Evolutionary conservation across 2,329 filamentous ascomycete genomes (phyloP).

Genomic region (Phialophora chinensis): DNA sequence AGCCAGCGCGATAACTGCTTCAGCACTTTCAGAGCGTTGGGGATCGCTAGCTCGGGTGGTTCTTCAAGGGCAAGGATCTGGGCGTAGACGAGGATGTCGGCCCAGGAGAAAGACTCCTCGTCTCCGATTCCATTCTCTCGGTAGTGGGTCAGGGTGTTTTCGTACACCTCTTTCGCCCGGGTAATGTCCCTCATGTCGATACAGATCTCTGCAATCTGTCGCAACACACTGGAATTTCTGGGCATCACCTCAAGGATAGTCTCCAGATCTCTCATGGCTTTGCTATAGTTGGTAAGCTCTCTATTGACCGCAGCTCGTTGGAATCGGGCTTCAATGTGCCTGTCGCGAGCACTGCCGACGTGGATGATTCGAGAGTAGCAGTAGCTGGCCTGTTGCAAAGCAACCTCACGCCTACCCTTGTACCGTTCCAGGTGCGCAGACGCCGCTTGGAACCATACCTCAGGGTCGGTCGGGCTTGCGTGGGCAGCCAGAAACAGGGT

Average conservation of each 20-base stretch:
- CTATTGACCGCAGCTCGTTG: slow-evolving; percentile 63
- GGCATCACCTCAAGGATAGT: slow-evolving; percentile 61
- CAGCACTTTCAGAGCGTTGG: slow-evolving; percentile 70
- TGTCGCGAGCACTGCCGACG: slow-evolving; percentile 54
- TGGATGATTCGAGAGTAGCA: slow-evolving; percentile 62
- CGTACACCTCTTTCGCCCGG: slow-evolving; percentile 58
- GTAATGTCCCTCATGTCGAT: slow-evolving; percentile 58
- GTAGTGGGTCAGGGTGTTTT: slow-evolving; percentile 59
- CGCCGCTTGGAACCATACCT: slow-evolving; percentile 64
- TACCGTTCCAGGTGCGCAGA: slow-evolving; percentile 58
- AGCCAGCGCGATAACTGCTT: slow-evolving; percentile 81
- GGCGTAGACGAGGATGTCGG: slow-evolving; percentile 82
- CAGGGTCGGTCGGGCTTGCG: slow-evolving; percentile 59
- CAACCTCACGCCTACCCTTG: slow-evolving; percentile 49
- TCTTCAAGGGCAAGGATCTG: slow-evolving; percentile 76
- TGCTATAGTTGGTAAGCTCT: slow-evolving; percentile 54
- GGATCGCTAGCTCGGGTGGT: slow-evolving; percentile 40
- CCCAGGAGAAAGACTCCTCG: slow-evolving; percentile 68
- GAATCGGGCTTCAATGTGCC: slow-evolving; percentile 56
- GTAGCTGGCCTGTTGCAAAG: slow-evolving; percentile 57
- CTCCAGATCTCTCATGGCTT: slow-evolving; percentile 59
- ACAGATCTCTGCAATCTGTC: slow-evolving; percentile 63
- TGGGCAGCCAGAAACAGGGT: slow-evolving; percentile 65
- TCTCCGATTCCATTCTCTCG: slow-evolving; percentile 47
- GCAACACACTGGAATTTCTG: slow-evolving; percentile 60